Evolutionary conservation across 352 stramenopile species (phyloP), one percentile per base, ranked within the genome.

Genomic region (Pythium dissotocum): DNA sequence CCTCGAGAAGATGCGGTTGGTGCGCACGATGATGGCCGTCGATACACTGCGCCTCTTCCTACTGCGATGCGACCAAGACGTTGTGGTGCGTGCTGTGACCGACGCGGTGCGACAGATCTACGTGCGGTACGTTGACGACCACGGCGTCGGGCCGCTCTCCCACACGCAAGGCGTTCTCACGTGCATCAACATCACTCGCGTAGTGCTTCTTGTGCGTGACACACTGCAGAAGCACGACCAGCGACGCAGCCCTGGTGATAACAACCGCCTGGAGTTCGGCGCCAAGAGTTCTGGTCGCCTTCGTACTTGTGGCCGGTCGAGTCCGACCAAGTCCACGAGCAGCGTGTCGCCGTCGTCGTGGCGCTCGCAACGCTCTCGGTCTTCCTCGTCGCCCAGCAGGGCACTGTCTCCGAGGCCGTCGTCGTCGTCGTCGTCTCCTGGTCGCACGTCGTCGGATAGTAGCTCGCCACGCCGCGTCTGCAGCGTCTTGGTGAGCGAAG

Each of bases 401-500:
- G 53, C 28, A 8, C 28, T 57, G 1, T 58, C 62, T 1, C 28
- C 62, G 26, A 46, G 63, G 16, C 21, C 42, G 21, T 53, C 62
- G 5, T 38, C 32, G 30, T 26, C 32, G 30, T 26, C 51, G 18
- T 24, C 56, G 7, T 69, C 42, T 6, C 63, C 46, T 33, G 44
- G 30, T 14, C 63, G 66, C 53, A 54, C 61, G 4, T 49, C 62
- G 24, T 57, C 59, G 9, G 44, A 44, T 12, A 58, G 6, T 16
- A 58, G 13, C n/a, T 59, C 60, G 53, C 63, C 54, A 38, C 76
- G 77, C 32, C 75, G 44, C 18, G 44, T 21, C 5, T 52, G 72
- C 55, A 88, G 80, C 36, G 82, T 88, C 59, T 67, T 88, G 42
- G 75, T 75, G 16, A 77, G 63, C 30, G 80, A 88, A 35, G 80